Evolutionary conservation across 805 yeast genomes (phyloP).

Genomic region (Ogataea sp.): DNA sequence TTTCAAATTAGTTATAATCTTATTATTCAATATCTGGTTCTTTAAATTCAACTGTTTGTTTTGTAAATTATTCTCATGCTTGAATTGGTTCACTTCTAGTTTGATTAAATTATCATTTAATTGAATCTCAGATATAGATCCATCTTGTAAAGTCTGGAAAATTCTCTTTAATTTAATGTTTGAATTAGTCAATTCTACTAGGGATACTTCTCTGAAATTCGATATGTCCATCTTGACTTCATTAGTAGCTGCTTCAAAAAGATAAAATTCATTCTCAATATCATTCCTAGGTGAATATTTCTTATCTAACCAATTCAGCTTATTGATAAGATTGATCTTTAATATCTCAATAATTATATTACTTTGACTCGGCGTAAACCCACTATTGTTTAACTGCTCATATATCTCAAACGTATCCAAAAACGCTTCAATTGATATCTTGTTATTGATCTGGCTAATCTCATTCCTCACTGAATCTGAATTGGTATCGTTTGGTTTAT

Average conservation of each 20-base stretch:
- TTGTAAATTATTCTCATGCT: slow-evolving; percentile 71
- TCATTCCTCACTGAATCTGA: slow-evolving; percentile 4
- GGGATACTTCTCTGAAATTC: slow-evolving; percentile 59
- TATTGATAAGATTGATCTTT: slow-evolving; percentile 23
- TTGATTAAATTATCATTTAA: slow-evolving; percentile 62
- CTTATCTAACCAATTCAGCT: slow-evolving; percentile 36
- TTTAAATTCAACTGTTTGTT: slow-evolving; percentile 60
- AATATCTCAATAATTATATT: slow-evolving; percentile 46
- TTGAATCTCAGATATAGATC: slow-evolving; percentile 49
- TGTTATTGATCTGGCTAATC: slow-evolving; percentile 4
- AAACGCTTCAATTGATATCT: slow-evolving; percentile 21
- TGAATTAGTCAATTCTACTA: slow-evolving; percentile 57
- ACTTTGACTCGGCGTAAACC: slow-evolving; percentile 56
- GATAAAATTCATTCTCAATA: slow-evolving; percentile 77
- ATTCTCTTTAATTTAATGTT: slow-evolving; percentile 66
- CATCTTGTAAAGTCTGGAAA: slow-evolving; percentile 67
- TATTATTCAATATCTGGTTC: slow-evolving; percentile 77
- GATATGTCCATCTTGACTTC: slow-evolving; percentile 77
- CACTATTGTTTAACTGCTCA: slow-evolving; percentile 42
- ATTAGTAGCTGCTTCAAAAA: slow-evolving; percentile 88
- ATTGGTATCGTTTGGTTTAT: background rate
- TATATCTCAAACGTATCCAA: slow-evolving; percentile 61
- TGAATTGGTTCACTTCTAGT: slow-evolving; percentile 80
- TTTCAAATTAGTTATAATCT: slow-evolving; percentile 72
- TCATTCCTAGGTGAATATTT: slow-evolving; percentile 52